Evolutionary conservation across 179 eudicot species (phyloP), one percentile per base, ranked within the genome.

Genomic region (Silene vulgaris): DNA sequence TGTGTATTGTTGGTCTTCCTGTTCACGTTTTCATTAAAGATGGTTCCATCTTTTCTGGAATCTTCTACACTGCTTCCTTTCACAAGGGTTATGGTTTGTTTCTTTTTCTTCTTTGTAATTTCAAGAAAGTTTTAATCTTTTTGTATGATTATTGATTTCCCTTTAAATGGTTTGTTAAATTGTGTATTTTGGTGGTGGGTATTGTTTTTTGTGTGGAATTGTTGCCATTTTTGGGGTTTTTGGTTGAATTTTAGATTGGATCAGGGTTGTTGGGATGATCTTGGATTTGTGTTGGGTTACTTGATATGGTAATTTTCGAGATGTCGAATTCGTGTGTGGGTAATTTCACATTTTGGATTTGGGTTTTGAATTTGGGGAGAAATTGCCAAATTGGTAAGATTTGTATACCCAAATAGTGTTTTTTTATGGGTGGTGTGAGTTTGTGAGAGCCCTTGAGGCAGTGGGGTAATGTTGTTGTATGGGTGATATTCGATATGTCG

Each of bases 11-110:
- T 84, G 97, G 96, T 66, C 85, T 87, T 29, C 88, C 92, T 7
- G 99, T 93, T 48, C 93, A 96, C 57, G 98, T 93, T 84, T 87
- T 89, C 76, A 78, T 85, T 72, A 90, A 77, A 65, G 98, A 96
- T 71, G 96, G 93, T 61, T 90, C 97, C 1, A 50, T 95, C 74
- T 95, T 82, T 81, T 85, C 93, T 61, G 99, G 99, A 73, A 89
- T 85, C 21, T 93, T 96, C 82, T 85, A 88, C 81, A 85, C 98
- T 65, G 96, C 96, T 20, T 84, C 85, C 52, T 60, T 89, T 32
- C 84, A 90, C 7, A 68, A 86, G 45, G 89, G 87, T 16, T 93
- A 88, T 78, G 95, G 99, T 96, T 43, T 43, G 82, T 80, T 63
- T 29, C 11, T 73, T 19, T n/a, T 64, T 19, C 9, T 59, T 19